A percentile compares a stretch with the other conserved stretches of the same genome.
Conservation (phyloP, 208 protist species). For the Wallacemonas collosoma region DNA sequence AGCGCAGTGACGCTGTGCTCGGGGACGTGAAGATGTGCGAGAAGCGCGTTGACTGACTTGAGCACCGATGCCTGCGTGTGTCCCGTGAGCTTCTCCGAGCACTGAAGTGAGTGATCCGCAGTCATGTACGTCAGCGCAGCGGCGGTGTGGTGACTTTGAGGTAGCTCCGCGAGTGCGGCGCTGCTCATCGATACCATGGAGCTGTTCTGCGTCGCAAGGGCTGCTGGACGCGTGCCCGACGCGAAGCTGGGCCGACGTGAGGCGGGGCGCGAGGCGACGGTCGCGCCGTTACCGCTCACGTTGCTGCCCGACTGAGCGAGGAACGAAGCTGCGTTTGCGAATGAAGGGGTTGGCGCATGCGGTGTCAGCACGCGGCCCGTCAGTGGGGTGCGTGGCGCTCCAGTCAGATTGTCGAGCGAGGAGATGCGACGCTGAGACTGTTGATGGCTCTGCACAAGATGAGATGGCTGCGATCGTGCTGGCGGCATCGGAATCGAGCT, state of each 20-base stretch:
- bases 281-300: not conserved
- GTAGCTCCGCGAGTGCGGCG: slow-evolving; percentile 4
- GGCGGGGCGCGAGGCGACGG: not conserved
- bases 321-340: not conserved
- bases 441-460: slow-evolving; percentile 7
- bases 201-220: not conserved
- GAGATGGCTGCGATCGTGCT: not conserved
- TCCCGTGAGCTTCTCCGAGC: not conserved
- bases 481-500: not conserved
- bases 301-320: not conserved
- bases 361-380: slow-evolving; percentile 18
- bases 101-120: slow-evolving; percentile 1
- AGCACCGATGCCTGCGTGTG: slow-evolving; percentile 24
- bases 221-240: slow-evolving; percentile 1
- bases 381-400: not conserved
- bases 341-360: not conserved
- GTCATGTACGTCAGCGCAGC: slow-evolving; percentile 8
- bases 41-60: slow-evolving; percentile 28
- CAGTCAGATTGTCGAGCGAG: slow-evolving; percentile 8
- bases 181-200: slow-evolving; percentile 16
- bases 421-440: not conserved
- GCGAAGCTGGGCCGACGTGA: slow-evolving; percentile 13
- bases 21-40: slow-evolving; percentile 54
- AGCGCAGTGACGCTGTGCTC: slow-evolving; percentile 35
- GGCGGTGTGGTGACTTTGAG: not conserved